Percentiles rank a stretch among this genome's conserved stretches.
Evolutionary conservation across 2,329 filamentous ascomycete genomes (phyloP).

Genomic region (Rhinocladiella mackenziei): DNA sequence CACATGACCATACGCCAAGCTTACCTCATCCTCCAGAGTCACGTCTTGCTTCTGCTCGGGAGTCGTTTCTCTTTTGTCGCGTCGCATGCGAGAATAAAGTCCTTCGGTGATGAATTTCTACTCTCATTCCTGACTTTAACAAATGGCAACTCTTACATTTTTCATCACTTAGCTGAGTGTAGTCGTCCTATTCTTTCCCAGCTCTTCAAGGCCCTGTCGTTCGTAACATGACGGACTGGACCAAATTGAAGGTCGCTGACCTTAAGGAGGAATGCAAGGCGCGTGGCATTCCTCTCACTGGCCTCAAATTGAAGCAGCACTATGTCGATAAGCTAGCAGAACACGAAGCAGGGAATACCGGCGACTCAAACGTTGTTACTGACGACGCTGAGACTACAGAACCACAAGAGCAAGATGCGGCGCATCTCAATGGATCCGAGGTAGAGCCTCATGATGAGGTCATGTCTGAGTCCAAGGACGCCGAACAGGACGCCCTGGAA

Average conservation of each 20-base stretch:
- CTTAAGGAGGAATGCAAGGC: conserved; percentile 70
- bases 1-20: no score
- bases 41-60: no score
- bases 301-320: conserved; percentile 63
- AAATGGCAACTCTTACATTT: background rate
- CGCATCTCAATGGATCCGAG: conserved; percentile 30
- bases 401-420: conserved; percentile 29
- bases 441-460: conserved; percentile 7
- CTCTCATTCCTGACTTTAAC: no score
- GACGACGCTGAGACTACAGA: background rate
- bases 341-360: conserved; percentile 19
- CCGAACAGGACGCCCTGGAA: background rate
- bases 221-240: conserved; percentile 49
- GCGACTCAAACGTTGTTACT: conserved; percentile 2
- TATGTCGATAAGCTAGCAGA: conserved; percentile 61
- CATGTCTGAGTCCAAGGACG: background rate
- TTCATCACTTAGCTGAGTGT: background rate
- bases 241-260: conserved; percentile 66
- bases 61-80: no score
- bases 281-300: conserved; percentile 64
- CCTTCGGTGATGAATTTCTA: no score
- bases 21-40: no score
- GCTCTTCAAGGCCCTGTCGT: background rate
- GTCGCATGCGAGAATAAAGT: no score
- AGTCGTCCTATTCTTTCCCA: conserved; percentile 11